Evolutionary conservation across 306 rosid species (phyloP), one percentile per base, ranked within the genome.

Genomic region (Cucurbita pepo): DNA sequence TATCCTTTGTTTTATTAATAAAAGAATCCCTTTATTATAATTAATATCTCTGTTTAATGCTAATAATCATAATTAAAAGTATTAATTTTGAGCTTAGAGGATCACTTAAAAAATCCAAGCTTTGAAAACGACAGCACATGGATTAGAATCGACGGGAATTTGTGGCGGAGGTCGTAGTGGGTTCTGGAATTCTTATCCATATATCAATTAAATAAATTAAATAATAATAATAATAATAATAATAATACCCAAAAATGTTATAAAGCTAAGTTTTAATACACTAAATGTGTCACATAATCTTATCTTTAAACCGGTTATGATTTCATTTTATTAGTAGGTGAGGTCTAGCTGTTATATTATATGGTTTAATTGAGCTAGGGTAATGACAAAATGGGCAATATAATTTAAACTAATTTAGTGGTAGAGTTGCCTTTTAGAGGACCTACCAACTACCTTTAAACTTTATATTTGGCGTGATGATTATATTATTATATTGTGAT

Each of bases 341-440:
- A 67, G 11, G 72, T 47, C 72, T 67, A 67, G 72, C 72, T 47
- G 72, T 67, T 67, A 22, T 37, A 12, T 64, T 63, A n/a, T 41
- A 15, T 40, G 40, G 14, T 36, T 30, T 12, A 13, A 16, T 40
- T 10, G 21, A 63, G 51, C 16, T 4, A 63, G 41, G 70, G n/a
- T 34, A n/a, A 41, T 40, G 34, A 63, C 30, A 63, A 63, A 63
- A 63, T 63, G 8, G 51, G 41, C 34, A 63, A 40, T 4, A 40
- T 41, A 63, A 63, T 40, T 38, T 16, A n/a, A 63, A 8, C 16
- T 38, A 63, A 63, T 63, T 0, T n/a, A 22, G 70, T 63, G 50
- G 70, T n/a, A 40, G 70, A 40, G 70, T 41, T 58, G 0, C 19
- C 45, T 36, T 15, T 14, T 60, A 14, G 36, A 60, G 66, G 66